Conservation (phyloP, 495 filamentous ascomycete genomes). For the Tetracladium setigerum region DNA sequence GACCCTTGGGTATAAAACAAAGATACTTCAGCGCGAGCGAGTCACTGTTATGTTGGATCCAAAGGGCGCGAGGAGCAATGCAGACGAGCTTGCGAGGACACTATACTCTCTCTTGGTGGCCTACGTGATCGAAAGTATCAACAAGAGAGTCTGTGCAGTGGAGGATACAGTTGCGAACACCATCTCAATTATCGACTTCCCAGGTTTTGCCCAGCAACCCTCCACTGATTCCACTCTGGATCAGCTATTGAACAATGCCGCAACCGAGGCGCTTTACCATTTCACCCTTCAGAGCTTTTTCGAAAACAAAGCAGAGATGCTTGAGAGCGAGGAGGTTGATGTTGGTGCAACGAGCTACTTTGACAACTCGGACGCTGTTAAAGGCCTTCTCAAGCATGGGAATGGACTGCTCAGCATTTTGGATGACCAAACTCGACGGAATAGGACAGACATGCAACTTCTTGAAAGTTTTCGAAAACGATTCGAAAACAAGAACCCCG, state of each 20-base stretch:
- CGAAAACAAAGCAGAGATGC: slow-evolving; percentile 79
- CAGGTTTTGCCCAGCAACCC: slow-evolving; percentile 78
- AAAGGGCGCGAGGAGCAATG: slow-evolving; percentile 78
- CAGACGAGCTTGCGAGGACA: slow-evolving; percentile 87
- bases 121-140: slow-evolving; percentile 86
- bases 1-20: slow-evolving; percentile 89
- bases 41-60: slow-evolving; percentile 98
- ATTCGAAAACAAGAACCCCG: slow-evolving; percentile 88
- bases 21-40: slow-evolving; percentile 87
- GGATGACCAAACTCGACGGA: slow-evolving; percentile 87
- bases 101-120: slow-evolving; percentile 94
- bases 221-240: slow-evolving; percentile 82
- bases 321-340: slow-evolving; percentile 85
- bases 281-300: slow-evolving; percentile 94
- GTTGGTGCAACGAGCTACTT: slow-evolving; percentile 93
- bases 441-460: slow-evolving; percentile 81
- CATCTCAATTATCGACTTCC: slow-evolving; percentile 91
- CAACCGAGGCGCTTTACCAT: slow-evolving; percentile 84
- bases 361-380: slow-evolving; percentile 91
- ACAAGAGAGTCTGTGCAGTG: slow-evolving; percentile 78
- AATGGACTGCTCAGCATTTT: slow-evolving; percentile 91
- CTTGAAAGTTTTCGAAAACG: slow-evolving; percentile 83
- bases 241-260: slow-evolving; percentile 90
- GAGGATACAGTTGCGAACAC: slow-evolving; percentile 90
- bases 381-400: slow-evolving; percentile 79